Evolutionary conservation across 2,329 filamentous ascomycete species (phyloP), one percentile per base, ranked within the genome.

Genomic region (Coniochaeta prunicola): DNA sequence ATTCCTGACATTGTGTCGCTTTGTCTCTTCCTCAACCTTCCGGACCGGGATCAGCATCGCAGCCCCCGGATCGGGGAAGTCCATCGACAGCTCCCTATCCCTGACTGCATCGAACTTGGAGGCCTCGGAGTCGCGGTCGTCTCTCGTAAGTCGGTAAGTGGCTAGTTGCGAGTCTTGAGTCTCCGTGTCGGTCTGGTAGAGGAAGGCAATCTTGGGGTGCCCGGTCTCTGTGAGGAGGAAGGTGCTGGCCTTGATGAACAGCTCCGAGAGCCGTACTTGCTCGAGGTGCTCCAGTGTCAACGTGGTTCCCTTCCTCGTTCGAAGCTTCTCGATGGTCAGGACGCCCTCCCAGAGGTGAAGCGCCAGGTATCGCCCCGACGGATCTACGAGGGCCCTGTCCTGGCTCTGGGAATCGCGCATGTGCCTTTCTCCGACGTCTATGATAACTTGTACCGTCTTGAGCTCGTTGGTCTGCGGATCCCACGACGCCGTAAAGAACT

Each of bases 401-500:
- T 89, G 88, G 60, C 89, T 92, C 71, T 93, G 89, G 8, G 89
- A 88, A 68, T 96, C 89, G 57, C 91, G 79, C 81, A 87, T 83
- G 61, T 85, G 80, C 38, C 77, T 80, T 66, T 87, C 83, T 33
- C 80, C 75, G 1, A 74, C 67, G 62, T 88, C 84, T 42, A 77
- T 73, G 42, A 83, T 80, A 1, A 74, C 64, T 65, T 80, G 76
- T 24, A 81, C 69, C 0, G 80, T 83, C 9, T 82, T 77, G 2
- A 88, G 71, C 59, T 76, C 71, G 21, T 73, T 73, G 4, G 68
- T 77, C 69, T 81, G 73, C 0, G 80, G 68, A 66, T 97, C 86
- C 92, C 94, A 99, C 17, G 82, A 86, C 21, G 96, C 73, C 1
- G 91, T 96, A 72, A 97, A 96, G 75, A 96, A 97, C 67, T 92